These are phyloP conservation scores for Phialophora verrucosa DNA, from an alignment of 2,329 filamentous ascomycete species.

Conservation along the genomic window DNA sequence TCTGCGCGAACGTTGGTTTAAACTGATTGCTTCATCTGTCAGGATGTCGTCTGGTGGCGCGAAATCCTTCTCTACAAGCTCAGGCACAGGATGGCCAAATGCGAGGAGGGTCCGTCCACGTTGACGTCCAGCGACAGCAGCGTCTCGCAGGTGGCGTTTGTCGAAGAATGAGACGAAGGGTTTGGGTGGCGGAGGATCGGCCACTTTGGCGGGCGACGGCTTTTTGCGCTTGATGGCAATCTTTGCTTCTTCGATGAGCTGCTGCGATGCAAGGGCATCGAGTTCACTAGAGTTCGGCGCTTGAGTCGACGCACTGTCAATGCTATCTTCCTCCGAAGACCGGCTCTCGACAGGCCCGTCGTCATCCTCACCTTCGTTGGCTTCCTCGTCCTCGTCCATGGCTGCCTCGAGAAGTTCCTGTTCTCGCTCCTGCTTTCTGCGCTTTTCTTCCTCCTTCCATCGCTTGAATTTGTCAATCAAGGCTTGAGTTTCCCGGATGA, in stretches of 20 bases:
- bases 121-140: conserved; percentile 74
- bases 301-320: conserved; percentile 45
- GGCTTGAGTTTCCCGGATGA: conserved; percentile 79
- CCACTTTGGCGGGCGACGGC: conserved; percentile 9
- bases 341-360: neutral
- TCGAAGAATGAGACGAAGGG: conserved; percentile 87
- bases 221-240: conserved; percentile 49
- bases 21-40: conserved; percentile 50
- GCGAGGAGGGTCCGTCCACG: conserved; percentile 74
- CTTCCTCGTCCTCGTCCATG: conserved; percentile 41
- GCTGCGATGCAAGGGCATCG: conserved; percentile 73
- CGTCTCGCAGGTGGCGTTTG: conserved; percentile 78
- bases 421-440: conserved; percentile 76
- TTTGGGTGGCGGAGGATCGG: conserved; percentile 49
- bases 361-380: conserved; percentile 37
- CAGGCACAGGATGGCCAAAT: conserved; percentile 82
- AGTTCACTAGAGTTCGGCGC: conserved; percentile 71
- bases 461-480: conserved; percentile 85
- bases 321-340: conserved; percentile 26
- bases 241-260: conserved; percentile 74
- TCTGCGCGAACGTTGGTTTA: conserved; percentile 44
- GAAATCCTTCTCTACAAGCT: conserved; percentile 74
- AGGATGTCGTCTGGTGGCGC: conserved; percentile 69
- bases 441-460: conserved; percentile 90
- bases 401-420: conserved; percentile 59